Evolutionary conservation across 2,329 filamentous ascomycete species (phyloP).

Genomic region (Claviceps pazoutovae): DNA sequence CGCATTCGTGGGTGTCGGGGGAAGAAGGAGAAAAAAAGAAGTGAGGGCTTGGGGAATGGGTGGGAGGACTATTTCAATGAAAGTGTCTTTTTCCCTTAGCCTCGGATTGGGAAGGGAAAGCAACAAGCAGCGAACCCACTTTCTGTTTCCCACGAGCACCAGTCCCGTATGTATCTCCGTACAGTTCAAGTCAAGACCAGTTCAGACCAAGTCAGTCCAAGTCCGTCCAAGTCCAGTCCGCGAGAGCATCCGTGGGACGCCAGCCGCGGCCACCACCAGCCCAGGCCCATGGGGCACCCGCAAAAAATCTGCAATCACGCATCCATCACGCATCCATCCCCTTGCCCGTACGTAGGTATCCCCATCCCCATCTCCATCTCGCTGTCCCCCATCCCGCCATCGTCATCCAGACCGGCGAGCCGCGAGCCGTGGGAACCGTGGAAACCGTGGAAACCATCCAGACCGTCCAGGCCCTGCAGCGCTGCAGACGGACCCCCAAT

Average conservation of each 20-base stretch:
- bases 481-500: not conserved
- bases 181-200: no score
- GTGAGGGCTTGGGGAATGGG: slow-evolving; percentile 13
- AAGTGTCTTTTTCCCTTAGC: slow-evolving; percentile 5
- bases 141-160: slow-evolving; percentile 1
- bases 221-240: not conserved
- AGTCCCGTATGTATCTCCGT: no score
- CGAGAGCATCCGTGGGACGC: not conserved
- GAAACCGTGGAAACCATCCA: not conserved
- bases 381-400: not conserved
- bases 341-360: not conserved
- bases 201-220: no score
- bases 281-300: not conserved
- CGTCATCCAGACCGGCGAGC: not conserved
- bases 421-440: not conserved
- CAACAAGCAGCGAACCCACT: slow-evolving; percentile 8
- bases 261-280: not conserved
- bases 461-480: not conserved
- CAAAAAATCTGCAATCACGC: not conserved
- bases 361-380: not conserved
- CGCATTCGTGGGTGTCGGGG: slow-evolving; percentile 35
- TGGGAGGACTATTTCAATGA: slow-evolving; percentile 28
- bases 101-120: slow-evolving; percentile 1
- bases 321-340: not conserved
- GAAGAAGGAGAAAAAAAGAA: slow-evolving; percentile 20